Evolutionary conservation across 208 protist species (phyloP).

Genomic region (Trypanosoma grayi): DNA sequence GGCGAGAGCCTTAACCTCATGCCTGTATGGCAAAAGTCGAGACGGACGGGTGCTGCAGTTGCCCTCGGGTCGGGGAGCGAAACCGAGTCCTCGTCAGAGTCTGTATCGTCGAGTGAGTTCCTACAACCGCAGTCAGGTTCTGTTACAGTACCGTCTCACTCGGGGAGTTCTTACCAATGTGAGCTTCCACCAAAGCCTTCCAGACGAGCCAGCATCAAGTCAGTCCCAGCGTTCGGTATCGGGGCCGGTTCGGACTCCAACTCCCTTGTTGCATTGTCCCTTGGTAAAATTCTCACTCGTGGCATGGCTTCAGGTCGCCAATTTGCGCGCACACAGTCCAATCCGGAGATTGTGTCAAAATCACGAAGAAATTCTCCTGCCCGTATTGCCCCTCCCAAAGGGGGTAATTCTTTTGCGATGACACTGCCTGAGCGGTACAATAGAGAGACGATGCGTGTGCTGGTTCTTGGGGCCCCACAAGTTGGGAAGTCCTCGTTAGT

Average conservation of each 20-base stretch:
- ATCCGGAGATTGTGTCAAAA: constrained; percentile 2
- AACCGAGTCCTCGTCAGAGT: background rate
- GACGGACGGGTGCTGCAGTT: background rate
- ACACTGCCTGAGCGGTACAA: background rate
- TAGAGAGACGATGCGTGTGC: constrained; percentile 52
- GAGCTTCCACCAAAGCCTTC: background rate
- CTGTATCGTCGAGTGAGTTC: background rate
- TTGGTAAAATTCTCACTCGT: background rate
- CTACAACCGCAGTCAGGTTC: background rate
- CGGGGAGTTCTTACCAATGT: background rate
- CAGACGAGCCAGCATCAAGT: background rate
- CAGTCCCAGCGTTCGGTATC: background rate
- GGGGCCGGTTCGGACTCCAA: background rate
- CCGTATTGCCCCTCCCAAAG: background rate
- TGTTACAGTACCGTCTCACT: background rate
- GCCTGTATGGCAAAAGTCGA: constrained; percentile 4
- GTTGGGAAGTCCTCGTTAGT: constrained; percentile 82
- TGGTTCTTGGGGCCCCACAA: constrained; percentile 75
- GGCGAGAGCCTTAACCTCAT: background rate
- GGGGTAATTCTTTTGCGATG: background rate
- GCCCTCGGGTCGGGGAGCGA: constrained; percentile 12
- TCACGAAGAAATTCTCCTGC: background rate
- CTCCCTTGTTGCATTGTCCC: background rate
- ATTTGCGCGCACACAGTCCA: constrained; percentile 4
- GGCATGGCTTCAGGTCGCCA: background rate